phyloP scores from a whole-genome alignment of 2,329 filamentous ascomycete species.

The Fusarium algeriense region DNA sequence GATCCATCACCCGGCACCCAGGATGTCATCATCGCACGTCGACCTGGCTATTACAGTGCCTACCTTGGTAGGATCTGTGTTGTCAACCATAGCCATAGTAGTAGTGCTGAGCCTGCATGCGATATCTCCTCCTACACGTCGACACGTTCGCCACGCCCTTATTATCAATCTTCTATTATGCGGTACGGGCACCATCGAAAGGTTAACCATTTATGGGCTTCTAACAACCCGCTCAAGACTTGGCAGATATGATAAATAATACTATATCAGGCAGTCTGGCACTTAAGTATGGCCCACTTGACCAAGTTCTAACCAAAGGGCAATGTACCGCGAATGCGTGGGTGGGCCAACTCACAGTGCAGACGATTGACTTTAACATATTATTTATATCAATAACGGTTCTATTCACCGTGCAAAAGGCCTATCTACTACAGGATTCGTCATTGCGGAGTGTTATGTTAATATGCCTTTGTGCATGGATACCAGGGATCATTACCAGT shows the following conservation, averaged over 20 bases:
- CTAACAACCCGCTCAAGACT: not conserved
- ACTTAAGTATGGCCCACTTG: not conserved
- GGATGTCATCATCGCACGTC: not conserved
- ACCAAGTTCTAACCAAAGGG: not conserved
- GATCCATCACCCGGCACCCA: not conserved
- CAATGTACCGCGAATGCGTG: not conserved
- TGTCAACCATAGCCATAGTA: not conserved
- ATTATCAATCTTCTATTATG: not conserved
- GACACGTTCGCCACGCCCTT: not conserved
- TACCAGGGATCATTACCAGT: not conserved
- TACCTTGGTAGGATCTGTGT: not conserved
- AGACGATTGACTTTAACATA: not conserved
- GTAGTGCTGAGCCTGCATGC: not conserved
- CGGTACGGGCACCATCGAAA: not conserved
- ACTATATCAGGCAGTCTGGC: not conserved
- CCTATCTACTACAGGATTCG: not conserved
- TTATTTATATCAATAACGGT: not conserved
- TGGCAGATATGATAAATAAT: not conserved
- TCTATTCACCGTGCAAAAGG: not conserved
- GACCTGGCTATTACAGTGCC: not conserved
- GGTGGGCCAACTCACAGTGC: not conserved
- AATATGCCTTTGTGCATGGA: not conserved
- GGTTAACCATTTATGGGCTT: not conserved
- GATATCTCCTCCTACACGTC: not conserved
- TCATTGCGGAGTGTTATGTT: not conserved